phyloP scores from a whole-genome alignment of 169 alveolate species.

The Ichthyophthirius multifiliis region DNA sequence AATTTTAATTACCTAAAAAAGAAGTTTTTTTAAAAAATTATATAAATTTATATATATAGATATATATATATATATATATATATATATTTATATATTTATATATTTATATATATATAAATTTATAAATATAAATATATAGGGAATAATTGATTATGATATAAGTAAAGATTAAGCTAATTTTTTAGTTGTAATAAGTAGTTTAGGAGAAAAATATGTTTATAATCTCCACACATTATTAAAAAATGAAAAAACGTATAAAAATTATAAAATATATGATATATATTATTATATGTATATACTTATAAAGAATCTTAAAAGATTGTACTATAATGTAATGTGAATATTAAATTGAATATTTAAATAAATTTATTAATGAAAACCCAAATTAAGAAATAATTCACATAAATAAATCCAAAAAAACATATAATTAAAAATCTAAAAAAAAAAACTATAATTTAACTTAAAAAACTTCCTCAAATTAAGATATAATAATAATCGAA shows the following conservation, averaged over 20 bases:
- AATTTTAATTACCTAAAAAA: not conserved
- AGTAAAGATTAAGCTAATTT: not conserved
- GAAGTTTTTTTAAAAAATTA: not conserved
- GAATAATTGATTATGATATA: constrained; percentile 10
- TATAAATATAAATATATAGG: not conserved
- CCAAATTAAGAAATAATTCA: not conserved
- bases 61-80: too few relatives aligned
- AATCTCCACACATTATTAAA: not conserved
- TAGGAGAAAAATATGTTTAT: constrained; percentile 12
- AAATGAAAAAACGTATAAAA: not conserved
- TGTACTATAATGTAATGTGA: not conserved
- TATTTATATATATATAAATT: too few relatives aligned
- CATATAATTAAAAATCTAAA: not conserved
- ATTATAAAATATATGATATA: not conserved
- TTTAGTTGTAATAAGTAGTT: not conserved
- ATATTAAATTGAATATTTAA: not conserved
- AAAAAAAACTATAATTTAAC: not conserved
- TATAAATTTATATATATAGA: not conserved
- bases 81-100: too few relatives aligned
- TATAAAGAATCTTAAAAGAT: not conserved
- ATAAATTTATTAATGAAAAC: not conserved
- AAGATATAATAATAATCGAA: not conserved
- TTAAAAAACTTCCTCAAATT: not conserved
- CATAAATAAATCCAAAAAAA: not conserved
- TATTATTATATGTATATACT: not conserved